Conservation (phyloP, 2,329 filamentous ascomycete genomes). For the Pleoardoris graminearum region DNA sequence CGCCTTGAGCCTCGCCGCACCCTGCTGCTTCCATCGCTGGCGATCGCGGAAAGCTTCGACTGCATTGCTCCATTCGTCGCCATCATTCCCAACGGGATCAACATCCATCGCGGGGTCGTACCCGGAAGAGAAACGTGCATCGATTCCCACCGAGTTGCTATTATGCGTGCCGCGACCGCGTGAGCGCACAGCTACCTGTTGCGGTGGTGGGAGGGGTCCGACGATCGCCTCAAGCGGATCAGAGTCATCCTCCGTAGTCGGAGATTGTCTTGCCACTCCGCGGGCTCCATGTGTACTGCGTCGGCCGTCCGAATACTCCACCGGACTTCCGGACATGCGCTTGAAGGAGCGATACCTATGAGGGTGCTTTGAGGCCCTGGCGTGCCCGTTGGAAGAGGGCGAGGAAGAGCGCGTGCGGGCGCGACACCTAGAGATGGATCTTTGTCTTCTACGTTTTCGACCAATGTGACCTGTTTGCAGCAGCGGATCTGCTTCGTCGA, state of each 20-base stretch:
- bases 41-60: constrained; percentile 78
- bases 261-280: constrained; percentile 12
- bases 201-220: constrained; percentile 67
- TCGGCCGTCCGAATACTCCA: neutral
- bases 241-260: constrained; percentile 51
- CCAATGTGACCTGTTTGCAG: constrained; percentile 13
- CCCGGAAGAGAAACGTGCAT: constrained; percentile 73
- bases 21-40: constrained; percentile 74
- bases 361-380: constrained; percentile 13
- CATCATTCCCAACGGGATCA: constrained; percentile 51
- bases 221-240: constrained; percentile 77
- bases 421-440: constrained; percentile 21
- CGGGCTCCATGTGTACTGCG: constrained; percentile 1
- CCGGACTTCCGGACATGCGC: constrained; percentile 1
- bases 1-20: constrained; percentile 72
- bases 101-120: constrained; percentile 65
- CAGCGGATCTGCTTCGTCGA: constrained; percentile 16
- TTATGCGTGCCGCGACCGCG: constrained; percentile 39
- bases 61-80: constrained; percentile 77
- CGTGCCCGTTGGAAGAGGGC: constrained; percentile 16
- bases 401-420: constrained; percentile 28
- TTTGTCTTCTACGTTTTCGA: constrained; percentile 18
- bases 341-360: constrained; percentile 20
- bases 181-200: constrained; percentile 46
- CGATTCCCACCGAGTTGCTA: constrained; percentile 62